phyloP scores from a whole-genome alignment of 2,329 filamentous ascomycete genomes.

The Talaromyces sp. region DNA sequence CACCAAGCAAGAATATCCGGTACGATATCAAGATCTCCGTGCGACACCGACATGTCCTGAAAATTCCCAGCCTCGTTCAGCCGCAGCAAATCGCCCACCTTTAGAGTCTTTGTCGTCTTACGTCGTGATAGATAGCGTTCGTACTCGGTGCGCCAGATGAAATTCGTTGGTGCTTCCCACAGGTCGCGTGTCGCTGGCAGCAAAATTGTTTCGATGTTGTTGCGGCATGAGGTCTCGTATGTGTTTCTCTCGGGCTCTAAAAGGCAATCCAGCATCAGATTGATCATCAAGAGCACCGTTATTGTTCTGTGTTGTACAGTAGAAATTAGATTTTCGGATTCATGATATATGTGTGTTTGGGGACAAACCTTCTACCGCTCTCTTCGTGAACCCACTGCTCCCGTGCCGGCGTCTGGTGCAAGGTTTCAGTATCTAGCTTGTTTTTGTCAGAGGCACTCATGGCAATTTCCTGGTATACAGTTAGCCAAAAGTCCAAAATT shows the following conservation, averaged over 20 bases:
- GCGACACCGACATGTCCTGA: conserved; percentile 1
- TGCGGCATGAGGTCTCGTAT: background rate
- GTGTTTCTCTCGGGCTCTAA: background rate
- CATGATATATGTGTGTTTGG: background rate
- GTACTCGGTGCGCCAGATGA: conserved; percentile 9
- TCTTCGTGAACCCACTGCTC: conserved; percentile 11
- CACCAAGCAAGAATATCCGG: conserved; percentile 9
- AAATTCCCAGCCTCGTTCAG: background rate
- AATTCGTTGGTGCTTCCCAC: conserved; percentile 8
- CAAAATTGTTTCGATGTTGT: conserved; percentile 1
- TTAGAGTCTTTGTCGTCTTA: conserved; percentile 2
- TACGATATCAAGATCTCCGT: background rate
- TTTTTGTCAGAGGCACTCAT: background rate
- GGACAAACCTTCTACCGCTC: conserved; percentile 6
- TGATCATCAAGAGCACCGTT: conserved; percentile 5
- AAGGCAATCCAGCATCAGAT: conserved; percentile 9
- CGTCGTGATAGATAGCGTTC: conserved; percentile 3
- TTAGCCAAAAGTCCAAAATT: background rate
- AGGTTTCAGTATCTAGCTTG: background rate
- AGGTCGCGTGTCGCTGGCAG: conserved; percentile 10
- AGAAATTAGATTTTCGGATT: background rate
- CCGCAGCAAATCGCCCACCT: conserved; percentile 7
- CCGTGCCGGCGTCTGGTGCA: background rate
- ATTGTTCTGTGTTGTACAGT: conserved; percentile 4
- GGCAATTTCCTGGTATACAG: background rate